phyloP scores from a whole-genome alignment of 2,329 filamentous ascomycete species.

The Aspergillus arachidicola region DNA sequence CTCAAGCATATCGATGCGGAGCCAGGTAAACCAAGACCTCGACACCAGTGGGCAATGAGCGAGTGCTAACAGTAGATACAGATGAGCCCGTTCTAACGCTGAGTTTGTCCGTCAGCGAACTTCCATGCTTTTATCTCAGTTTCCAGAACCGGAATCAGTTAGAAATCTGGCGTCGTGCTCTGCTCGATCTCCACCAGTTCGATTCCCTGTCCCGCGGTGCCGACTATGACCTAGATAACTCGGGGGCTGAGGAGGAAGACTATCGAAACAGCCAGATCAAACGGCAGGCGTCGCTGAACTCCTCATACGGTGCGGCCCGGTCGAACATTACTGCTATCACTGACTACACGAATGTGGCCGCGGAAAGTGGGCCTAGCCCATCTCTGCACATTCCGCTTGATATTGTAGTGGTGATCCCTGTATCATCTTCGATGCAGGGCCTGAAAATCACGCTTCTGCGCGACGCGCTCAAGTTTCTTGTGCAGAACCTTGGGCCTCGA shows the following conservation, averaged over 20 bases:
- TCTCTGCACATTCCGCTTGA: conserved; percentile 90
- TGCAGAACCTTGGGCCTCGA: conserved; percentile 83
- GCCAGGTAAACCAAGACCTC: conserved; percentile 39
- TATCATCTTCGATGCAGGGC: conserved; percentile 99
- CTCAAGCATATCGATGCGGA: conserved; percentile 81
- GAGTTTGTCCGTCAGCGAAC: conserved; percentile 84
- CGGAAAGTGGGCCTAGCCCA: conserved; percentile 57
- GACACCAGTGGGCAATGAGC: neutral
- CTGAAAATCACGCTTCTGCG: conserved; percentile 94
- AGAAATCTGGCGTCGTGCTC: conserved; percentile 85
- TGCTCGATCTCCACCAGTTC: conserved; percentile 78
- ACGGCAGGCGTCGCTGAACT: conserved; percentile 79
- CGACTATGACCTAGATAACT: conserved; percentile 80
- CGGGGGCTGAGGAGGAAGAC: conserved; percentile 87
- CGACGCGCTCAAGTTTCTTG: conserved; percentile 89
- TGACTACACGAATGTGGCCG: conserved; percentile 78
- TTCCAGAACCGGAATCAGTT: conserved; percentile 80
- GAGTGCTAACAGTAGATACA: conserved; percentile 15
- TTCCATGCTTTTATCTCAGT: conserved; percentile 90
- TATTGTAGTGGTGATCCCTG: conserved; percentile 92
- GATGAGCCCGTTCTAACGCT: conserved; percentile 87
- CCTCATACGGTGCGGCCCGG: conserved; percentile 77
- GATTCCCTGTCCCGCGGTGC: conserved; percentile 64
- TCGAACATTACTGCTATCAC: conserved; percentile 87
- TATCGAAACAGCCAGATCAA: conserved; percentile 64